Evolutionary conservation across 108 stramenopile genomes (phyloP).

Genomic region (Conticribra weissflogii): DNA sequence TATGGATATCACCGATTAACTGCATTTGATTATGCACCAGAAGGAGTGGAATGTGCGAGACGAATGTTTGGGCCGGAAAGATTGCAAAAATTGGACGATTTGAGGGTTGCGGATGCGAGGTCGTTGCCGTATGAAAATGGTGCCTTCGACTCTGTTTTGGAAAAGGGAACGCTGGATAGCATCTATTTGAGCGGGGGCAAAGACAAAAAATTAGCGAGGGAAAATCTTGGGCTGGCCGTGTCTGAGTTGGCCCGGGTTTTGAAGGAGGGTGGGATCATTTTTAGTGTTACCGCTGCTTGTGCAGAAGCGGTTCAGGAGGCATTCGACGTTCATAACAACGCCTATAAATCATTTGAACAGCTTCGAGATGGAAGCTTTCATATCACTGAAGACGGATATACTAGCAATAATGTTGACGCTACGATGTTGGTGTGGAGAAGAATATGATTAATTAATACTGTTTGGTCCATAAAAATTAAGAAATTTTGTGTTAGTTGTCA

Average conservation of each 20-base stretch:
- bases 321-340: conserved; percentile 29
- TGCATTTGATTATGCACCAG: conserved; percentile 57
- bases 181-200: conserved; percentile 51
- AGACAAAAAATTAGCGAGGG: conserved; percentile 39
- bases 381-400: conserved; percentile 66
- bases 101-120: conserved; percentile 46
- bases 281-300: conserved; percentile 63
- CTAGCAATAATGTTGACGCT: conserved; percentile 72
- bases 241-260: conserved; percentile 60
- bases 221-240: conserved; percentile 55
- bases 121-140: conserved; percentile 30
- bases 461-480: no score
- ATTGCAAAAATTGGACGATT: conserved; percentile 26
- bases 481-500: no score
- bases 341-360: conserved; percentile 35
- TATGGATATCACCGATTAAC: conserved; percentile 37
- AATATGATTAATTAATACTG: not conserved
- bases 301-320: conserved; percentile 41
- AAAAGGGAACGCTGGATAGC: conserved; percentile 37
- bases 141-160: conserved; percentile 44
- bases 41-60: conserved; percentile 52
- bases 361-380: conserved; percentile 48
- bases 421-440: conserved; percentile 51
- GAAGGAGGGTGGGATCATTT: conserved; percentile 55
- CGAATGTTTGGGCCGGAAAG: conserved; percentile 26